A percentile compares a stretch with the other conserved stretches of the same genome.
These are phyloP conservation scores for Speleostelium caveatum DNA, from an alignment of 78 protist species.

Conservation along the genomic window DNA sequence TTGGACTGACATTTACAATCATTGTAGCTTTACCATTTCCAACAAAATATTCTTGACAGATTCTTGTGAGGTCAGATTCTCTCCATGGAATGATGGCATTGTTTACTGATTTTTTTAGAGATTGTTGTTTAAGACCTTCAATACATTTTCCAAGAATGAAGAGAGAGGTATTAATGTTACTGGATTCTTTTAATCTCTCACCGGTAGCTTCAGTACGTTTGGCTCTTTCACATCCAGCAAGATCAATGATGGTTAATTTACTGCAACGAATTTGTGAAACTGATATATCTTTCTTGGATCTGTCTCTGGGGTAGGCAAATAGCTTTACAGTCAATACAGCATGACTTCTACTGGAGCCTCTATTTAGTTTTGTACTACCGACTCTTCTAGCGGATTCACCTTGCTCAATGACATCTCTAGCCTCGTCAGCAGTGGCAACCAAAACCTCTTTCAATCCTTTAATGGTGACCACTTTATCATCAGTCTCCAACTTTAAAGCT, in stretches of 20 bases:
- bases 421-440: conserved; percentile 72
- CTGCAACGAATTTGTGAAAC: conserved; percentile 6
- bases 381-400: conserved; percentile 80
- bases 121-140: conserved; percentile 80
- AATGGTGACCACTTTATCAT: conserved; percentile 14
- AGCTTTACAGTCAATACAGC: conserved; percentile 72
- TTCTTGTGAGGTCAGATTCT: conserved; percentile 88
- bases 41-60: conserved; percentile 84
- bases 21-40: conserved; percentile 80
- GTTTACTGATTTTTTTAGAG: conserved; percentile 12
- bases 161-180: conserved; percentile 83
- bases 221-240: conserved; percentile 89
- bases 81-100: conserved; percentile 85
- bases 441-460: conserved; percentile 47
- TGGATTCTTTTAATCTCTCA: conserved; percentile 80
- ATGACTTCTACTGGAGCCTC: conserved; percentile 78
- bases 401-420: conserved; percentile 50
- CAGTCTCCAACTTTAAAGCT: conserved; percentile 38
- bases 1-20: conserved; percentile 85
- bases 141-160: conserved; percentile 81
- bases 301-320: conserved; percentile 17
- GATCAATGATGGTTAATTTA: conserved; percentile 83
- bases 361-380: conserved; percentile 85
- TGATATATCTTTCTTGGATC: neutral
- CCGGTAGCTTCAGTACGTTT: conserved; percentile 67